Conservation (phyloP, 2,329 filamentous ascomycete species). For the Neospermospora avenae region DNA sequence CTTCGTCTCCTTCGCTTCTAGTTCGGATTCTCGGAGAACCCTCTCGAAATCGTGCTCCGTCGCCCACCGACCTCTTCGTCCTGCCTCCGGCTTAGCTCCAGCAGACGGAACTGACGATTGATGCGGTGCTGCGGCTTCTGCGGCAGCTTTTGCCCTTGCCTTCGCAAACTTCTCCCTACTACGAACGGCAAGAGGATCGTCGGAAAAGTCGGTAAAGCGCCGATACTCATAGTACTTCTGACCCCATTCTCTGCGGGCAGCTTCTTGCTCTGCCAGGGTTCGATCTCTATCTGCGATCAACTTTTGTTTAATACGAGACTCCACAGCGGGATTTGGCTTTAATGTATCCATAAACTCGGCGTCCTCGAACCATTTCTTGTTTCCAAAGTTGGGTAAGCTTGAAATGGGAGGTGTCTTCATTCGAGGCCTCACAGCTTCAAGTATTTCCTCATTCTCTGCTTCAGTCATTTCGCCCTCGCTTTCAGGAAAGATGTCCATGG, state of each 20-base stretch:
- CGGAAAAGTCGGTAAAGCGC: conserved; percentile 31
- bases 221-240: conserved; percentile 30
- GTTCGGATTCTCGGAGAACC: conserved; percentile 68
- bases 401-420: conserved; percentile 33
- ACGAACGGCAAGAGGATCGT: conserved; percentile 29
- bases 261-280: conserved; percentile 26
- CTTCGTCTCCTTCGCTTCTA: conserved; percentile 66
- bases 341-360: conserved; percentile 26
- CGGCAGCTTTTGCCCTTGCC: conserved; percentile 27
- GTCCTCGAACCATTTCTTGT: conserved; percentile 28
- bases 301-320: conserved; percentile 19
- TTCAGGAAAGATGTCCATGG: conserved; percentile 9
- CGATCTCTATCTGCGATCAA: conserved; percentile 16
- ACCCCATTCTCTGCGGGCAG: conserved; percentile 28
- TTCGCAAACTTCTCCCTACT: conserved; percentile 32
- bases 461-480: conserved; percentile 25
- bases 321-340: conserved; percentile 19
- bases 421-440: conserved; percentile 29
- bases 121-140: conserved; percentile 26
- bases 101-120: conserved; percentile 38
- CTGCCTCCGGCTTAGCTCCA: conserved; percentile 56
- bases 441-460: conserved; percentile 22
- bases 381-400: conserved; percentile 26
- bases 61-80: conserved; percentile 54
- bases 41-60: conserved; percentile 72